A percentile compares a stretch with the other conserved stretches of the same genome.
Conservation (phyloP, 2,329 filamentous ascomycete genomes). For the Tetracladium maxilliforme region DNA sequence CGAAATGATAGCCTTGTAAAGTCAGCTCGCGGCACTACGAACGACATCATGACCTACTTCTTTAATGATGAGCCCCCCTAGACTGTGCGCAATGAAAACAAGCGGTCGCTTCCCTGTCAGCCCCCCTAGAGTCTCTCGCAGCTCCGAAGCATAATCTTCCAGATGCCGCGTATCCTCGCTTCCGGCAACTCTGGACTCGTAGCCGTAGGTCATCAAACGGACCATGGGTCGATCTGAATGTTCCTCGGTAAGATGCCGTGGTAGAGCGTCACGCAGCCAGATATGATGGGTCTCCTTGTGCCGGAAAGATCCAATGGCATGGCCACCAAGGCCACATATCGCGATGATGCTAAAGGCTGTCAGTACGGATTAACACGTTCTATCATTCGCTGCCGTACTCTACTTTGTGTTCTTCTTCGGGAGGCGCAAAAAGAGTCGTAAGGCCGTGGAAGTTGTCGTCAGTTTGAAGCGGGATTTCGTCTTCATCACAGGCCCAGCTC, state of each 20-base stretch:
- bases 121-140: neutral
- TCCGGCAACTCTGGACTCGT: slow-evolving; percentile 4
- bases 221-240: slow-evolving; percentile 3
- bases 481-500: too few relatives aligned
- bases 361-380: neutral
- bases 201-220: slow-evolving; percentile 7
- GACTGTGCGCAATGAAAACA: slow-evolving; percentile 7
- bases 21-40: neutral
- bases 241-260: too few relatives aligned
- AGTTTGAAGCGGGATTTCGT: too few relatives aligned
- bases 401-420: neutral
- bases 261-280: slow-evolving; percentile 8
- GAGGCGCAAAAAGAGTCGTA: neutral
- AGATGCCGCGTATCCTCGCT: slow-evolving; percentile 2
- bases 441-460: neutral
- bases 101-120: slow-evolving; percentile 4
- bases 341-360: slow-evolving; percentile 5
- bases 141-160: slow-evolving; percentile 1
- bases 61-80: slow-evolving; percentile 6
- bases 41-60: slow-evolving; percentile 1
- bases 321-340: slow-evolving; percentile 7
- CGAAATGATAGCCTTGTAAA: neutral
- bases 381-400: neutral
- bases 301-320: slow-evolving; percentile 8
- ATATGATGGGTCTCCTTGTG: slow-evolving; percentile 2